Conservation (phyloP, 208 protist genomes). For the Trypanosomatidae sp. region DNA sequence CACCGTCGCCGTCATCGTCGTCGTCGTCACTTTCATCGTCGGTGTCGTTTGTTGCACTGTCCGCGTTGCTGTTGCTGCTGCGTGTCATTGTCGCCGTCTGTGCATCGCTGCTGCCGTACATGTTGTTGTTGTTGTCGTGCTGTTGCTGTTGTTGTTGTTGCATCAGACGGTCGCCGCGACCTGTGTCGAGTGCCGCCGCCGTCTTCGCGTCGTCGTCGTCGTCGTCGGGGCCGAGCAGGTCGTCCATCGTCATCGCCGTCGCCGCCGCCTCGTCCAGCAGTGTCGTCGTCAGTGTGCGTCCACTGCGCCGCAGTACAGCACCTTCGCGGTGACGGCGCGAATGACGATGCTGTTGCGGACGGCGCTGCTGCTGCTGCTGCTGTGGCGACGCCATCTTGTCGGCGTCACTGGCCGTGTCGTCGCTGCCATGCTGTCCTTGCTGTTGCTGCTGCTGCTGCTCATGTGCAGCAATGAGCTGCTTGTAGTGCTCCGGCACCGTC, state of each 20-base stretch:
- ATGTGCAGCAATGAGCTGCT: neutral
- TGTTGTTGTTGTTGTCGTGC: neutral
- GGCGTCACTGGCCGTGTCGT: neutral
- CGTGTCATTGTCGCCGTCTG: slow-evolving; percentile 1
- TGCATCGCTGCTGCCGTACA: neutral
- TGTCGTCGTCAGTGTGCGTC: too few species aligned
- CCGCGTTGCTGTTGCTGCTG: slow-evolving; percentile 2
- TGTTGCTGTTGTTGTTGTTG: slow-evolving; percentile 3
- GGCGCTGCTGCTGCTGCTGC: too few species aligned
- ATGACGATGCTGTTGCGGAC: too few species aligned
- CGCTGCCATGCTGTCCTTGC: neutral
- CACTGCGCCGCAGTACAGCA: too few species aligned
- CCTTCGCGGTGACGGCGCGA: too few species aligned
- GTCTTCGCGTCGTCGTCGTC: too few species aligned
- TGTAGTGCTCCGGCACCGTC: too few species aligned
- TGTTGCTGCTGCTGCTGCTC: slow-evolving; percentile 12
- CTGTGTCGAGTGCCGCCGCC: too few species aligned
- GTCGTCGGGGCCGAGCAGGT: too few species aligned
- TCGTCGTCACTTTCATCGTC: neutral
- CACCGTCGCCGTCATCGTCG: neutral
- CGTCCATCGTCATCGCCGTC: too few species aligned
- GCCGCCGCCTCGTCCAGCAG: too few species aligned
- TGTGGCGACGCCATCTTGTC: neutral
- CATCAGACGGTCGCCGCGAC: too few species aligned
- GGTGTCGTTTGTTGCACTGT: neutral